Percentiles rank a stretch among this genome's conserved stretches.
These are phyloP conservation scores for Hibiscus trionum DNA, from an alignment of 345 rosid species.

Conservation along the genomic window DNA sequence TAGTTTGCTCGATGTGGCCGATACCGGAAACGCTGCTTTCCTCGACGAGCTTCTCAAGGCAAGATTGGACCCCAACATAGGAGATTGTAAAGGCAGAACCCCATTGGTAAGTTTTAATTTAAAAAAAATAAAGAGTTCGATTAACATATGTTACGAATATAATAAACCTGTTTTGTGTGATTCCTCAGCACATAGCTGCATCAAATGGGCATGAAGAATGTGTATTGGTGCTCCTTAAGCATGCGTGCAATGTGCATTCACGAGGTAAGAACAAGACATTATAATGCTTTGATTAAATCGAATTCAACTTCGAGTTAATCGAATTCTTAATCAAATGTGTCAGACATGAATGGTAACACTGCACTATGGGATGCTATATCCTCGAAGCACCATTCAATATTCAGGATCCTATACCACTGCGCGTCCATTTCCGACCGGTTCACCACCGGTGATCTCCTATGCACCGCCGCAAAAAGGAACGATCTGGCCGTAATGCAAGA, in stretches of 20 bases:
- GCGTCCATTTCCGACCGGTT: conserved; percentile 50
- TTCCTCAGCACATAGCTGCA: neutral
- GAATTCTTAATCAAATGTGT: neutral
- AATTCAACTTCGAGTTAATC: conserved; percentile 14
- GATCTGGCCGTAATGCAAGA: conserved; percentile 44
- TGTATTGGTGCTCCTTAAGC: neutral
- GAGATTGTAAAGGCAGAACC: conserved; percentile 48
- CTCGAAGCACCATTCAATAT: conserved; percentile 51
- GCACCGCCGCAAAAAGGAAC: conserved; percentile 63
- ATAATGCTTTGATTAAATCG: neutral
- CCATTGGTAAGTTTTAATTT: conserved; percentile 39
- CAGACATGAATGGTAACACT: conserved; percentile 37
- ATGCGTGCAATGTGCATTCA: neutral
- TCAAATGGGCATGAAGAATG: neutral
- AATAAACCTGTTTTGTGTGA: neutral
- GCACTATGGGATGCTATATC: conserved; percentile 72
- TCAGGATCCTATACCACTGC: conserved; percentile 52
- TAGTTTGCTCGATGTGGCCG: conserved; percentile 45
- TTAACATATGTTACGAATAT: neutral
- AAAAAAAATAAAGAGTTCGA: neutral
- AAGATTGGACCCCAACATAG: conserved; percentile 58
- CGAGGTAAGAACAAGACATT: neutral
- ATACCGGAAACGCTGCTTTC: conserved; percentile 72
- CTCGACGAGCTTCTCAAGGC: conserved; percentile 79
- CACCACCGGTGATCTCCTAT: conserved; percentile 63